A percentile compares a stretch with the other conserved stretches of the same genome.
These are phyloP conservation scores for Phaeosphaeriaceae sp. DNA, from an alignment of 2,329 filamentous ascomycete species.

Conservation along the genomic window DNA sequence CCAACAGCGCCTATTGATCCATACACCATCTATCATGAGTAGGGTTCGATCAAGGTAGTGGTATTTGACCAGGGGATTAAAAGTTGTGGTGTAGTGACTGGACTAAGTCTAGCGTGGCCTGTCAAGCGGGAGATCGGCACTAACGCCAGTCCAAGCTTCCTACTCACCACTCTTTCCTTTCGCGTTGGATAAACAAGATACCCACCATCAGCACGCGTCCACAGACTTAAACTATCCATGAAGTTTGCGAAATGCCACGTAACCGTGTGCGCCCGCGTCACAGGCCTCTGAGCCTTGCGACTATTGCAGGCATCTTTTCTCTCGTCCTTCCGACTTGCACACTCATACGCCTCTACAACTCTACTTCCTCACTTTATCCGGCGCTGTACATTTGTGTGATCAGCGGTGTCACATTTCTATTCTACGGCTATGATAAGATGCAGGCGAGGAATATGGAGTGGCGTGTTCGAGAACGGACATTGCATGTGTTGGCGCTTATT, in stretches of 20 bases:
- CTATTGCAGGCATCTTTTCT: slow-evolving; percentile 27
- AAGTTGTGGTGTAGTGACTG: no score
- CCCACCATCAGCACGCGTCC: no score
- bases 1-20: no score
- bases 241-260: slow-evolving; percentile 9
- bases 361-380: slow-evolving; percentile 21
- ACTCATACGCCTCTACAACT: slow-evolving; percentile 48
- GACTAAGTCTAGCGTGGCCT: no score
- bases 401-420: slow-evolving; percentile 35
- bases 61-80: no score
- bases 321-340: slow-evolving; percentile 64
- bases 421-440: slow-evolving; percentile 46
- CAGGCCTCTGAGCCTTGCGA: slow-evolving; percentile 35
- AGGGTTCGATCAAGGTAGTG: no score
- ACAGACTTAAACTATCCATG: no score
- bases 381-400: slow-evolving; percentile 24
- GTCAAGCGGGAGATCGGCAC: slow-evolving; percentile 1
- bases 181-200: no score
- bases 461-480: slow-evolving; percentile 40
- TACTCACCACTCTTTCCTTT: neutral
- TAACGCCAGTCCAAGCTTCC: neutral
- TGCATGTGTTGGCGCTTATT: slow-evolving; percentile 35
- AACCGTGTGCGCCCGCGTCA: slow-evolving; percentile 20
- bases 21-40: no score
- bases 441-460: slow-evolving; percentile 40